Percentiles rank a stretch among this genome's conserved stretches.
phyloP scores from a whole-genome alignment of 75 land plant genomes.

The Pinus taeda region DNA sequence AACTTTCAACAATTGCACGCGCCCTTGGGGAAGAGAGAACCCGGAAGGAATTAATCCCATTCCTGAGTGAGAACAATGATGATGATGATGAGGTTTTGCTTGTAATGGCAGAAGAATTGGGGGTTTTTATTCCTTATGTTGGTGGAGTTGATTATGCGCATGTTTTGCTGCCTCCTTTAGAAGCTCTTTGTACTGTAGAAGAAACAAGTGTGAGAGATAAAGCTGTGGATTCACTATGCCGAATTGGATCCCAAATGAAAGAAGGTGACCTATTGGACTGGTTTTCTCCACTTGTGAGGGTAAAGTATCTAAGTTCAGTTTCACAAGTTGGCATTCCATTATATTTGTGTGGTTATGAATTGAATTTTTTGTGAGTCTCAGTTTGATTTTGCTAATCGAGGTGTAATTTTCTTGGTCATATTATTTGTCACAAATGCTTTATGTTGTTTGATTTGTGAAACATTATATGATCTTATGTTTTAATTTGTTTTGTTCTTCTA shows the following conservation, averaged over 20 bases:
- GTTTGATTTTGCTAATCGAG: background rate
- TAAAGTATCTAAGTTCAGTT: conserved; percentile 4
- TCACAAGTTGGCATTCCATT: background rate
- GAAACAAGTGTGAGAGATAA: conserved; percentile 55
- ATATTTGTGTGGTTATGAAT: background rate
- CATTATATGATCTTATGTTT: background rate
- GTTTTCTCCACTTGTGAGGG: conserved; percentile 62
- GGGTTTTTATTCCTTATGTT: conserved; percentile 49
- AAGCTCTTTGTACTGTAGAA: conserved; percentile 54
- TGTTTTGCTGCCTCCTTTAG: conserved; percentile 53
- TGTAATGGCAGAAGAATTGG: conserved; percentile 64
- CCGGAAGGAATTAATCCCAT: conserved; percentile 57
- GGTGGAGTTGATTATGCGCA: conserved; percentile 57
- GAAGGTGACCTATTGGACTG: conserved; percentile 48
- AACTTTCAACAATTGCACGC: conserved; percentile 53
- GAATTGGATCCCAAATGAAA: conserved; percentile 54
- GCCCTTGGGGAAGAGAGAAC: conserved; percentile 61
- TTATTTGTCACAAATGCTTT: background rate
- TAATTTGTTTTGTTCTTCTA: background rate
- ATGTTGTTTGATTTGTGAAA: background rate
- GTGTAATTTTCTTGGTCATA: background rate
- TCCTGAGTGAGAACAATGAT: conserved; percentile 56
- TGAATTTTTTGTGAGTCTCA: background rate
- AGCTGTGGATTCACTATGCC: conserved; percentile 57
- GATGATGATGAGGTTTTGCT: conserved; percentile 59